Evolutionary conservation across 192 early-diverging fungal species (phyloP), one percentile per base, ranked within the genome.

Genomic region (Umbelopsis sp.): DNA sequence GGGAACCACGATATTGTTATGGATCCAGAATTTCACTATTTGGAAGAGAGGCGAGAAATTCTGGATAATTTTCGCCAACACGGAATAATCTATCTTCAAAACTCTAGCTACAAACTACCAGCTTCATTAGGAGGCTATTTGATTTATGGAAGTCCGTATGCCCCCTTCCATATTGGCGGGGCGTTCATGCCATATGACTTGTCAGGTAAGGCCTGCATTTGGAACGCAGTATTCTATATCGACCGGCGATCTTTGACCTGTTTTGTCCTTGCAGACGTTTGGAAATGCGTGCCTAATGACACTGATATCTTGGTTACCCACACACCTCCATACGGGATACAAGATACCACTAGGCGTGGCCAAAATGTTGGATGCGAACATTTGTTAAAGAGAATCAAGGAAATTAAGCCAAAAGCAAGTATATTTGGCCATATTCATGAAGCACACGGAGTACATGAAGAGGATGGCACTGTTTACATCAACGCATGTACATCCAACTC

Each of bases 341-440:
- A 71, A 49, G 74, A 73, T 41, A 32, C 22, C 2, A 73, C 65
- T 1, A 21, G 32, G 26, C 20, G 69, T 24, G 74, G 71, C 2
- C 21, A 11, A 4, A 50, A 76, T 65, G 74, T 65, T 22, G 79
- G 79, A 14, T 80, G 79, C 44, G 65, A 66, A 14, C 21, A 70
- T 26, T 52, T 80, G 20, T 22, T 25, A 29, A 25, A 62, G 4
- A 62, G 54, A 16, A 73, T 80, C 21, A 43, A 70, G n/a, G 32
- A 21, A 2, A 67, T 80, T 22, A 44, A 51, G 22, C 79, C 79
- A 2, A 56, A 67, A 34, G 79, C 68, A 14, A 68, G 44, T 34
- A 51, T 80, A 5, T 80, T 72, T 71, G 79, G 79, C 14, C 79
- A 80, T 68, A 80, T 80, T 50, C 79, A 80, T 32, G 79, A 80